Conservation (phyloP, 1,284 basidiomycete genomes). For the Apiotrichum akiyoshidainum region DNA sequence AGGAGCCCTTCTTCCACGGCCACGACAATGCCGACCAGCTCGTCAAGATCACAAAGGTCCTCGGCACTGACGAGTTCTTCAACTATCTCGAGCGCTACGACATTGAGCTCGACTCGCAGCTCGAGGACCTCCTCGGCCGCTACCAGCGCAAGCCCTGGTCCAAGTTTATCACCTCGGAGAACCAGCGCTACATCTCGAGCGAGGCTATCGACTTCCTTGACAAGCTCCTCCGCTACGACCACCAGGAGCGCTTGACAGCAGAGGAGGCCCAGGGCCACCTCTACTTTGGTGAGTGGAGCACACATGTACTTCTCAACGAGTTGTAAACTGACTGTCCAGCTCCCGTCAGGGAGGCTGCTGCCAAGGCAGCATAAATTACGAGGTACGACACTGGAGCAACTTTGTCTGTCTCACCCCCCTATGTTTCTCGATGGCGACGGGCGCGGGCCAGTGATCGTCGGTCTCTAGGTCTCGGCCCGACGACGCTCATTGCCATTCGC, state of each 20-base stretch:
- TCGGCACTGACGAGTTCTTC: constrained; percentile 94
- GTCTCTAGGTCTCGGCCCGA: too few relatives aligned
- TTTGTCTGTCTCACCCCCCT: not conserved
- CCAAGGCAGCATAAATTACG: constrained; percentile 6
- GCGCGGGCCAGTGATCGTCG: too few relatives aligned
- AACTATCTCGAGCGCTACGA: constrained; percentile 83
- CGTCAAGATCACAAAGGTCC: constrained; percentile 96
- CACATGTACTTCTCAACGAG: too few relatives aligned
- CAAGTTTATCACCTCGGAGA: constrained; percentile 85
- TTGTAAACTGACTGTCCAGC: too few relatives aligned
- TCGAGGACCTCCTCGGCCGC: constrained; percentile 83
- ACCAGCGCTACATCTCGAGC: constrained; percentile 95
- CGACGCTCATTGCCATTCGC: too few relatives aligned
- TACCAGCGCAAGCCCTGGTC: constrained; percentile 94
- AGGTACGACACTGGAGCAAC: not conserved
- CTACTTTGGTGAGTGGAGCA: constrained; percentile 64
- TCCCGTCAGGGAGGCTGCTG: constrained; percentile 21
- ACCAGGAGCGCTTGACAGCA: constrained; percentile 93
- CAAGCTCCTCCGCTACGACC: constrained; percentile 89
- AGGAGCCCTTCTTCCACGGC: constrained; percentile 99
- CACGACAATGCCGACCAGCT: constrained; percentile 99
- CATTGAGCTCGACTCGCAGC: constrained; percentile 80
- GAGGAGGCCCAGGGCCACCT: constrained; percentile 82
- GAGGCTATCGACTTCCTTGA: constrained; percentile 97
- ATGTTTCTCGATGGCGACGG: not conserved